Percentiles rank a stretch among this genome's conserved stretches.
phyloP scores from a whole-genome alignment of 441 rosid genomes.

The Metrosideros polymorpha region DNA sequence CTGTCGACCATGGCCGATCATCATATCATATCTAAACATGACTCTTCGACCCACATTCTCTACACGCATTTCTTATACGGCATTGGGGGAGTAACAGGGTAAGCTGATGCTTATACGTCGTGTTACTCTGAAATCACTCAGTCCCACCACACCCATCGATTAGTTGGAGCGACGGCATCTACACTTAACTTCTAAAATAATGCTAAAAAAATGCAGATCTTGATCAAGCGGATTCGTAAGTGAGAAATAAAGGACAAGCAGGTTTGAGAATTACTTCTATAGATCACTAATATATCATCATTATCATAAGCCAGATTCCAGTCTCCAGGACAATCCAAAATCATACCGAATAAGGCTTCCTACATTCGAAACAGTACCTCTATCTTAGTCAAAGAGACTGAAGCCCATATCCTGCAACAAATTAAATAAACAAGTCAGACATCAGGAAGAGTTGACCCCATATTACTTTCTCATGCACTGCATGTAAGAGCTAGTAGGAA shows the following conservation, averaged over 20 bases:
- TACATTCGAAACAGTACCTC: background rate
- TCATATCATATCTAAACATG: background rate
- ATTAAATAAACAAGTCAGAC: background rate
- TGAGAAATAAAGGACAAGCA: background rate
- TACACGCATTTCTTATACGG: background rate
- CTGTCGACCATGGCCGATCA: background rate
- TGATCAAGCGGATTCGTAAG: background rate
- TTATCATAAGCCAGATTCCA: background rate
- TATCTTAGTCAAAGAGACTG: slow-evolving; percentile 5
- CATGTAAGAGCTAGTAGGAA: background rate
- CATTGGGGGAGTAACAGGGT: background rate
- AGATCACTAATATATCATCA: background rate
- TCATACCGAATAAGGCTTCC: background rate
- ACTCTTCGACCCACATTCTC: background rate
- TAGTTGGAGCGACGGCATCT: background rate
- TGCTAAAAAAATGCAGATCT: background rate
- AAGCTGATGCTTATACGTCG: background rate
- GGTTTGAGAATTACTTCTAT: background rate
- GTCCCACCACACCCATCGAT: background rate
- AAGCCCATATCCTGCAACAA: slow-evolving; percentile 7
- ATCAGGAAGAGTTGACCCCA: background rate
- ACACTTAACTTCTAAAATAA: background rate
- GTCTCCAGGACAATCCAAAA: background rate
- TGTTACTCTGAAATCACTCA: background rate
- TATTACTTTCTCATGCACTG: background rate